Evolutionary conservation across 345 rosid species (phyloP), one percentile per base, ranked within the genome.

Genomic region (Noccaea caerulescens): DNA sequence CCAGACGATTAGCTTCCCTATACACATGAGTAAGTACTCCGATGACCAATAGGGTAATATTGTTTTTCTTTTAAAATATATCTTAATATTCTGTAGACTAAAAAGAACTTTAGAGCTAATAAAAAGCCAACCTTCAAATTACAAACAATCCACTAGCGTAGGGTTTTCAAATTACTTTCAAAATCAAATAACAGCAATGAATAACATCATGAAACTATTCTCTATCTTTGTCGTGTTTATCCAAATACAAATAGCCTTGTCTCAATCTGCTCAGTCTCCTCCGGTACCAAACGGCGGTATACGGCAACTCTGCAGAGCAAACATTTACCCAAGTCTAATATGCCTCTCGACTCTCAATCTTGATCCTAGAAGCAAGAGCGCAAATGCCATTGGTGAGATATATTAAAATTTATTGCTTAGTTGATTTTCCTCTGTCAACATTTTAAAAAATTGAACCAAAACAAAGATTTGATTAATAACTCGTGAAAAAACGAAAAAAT

Each of bases 321-420:
- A 44, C 57, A 5, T 2, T 18, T 8, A 56, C 7, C 73, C 34
- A 33, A 20, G 12, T 3, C 57, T 57, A n/a, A n/a, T n/a, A 10
- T 69, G 73, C 46, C 5, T 7, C 36, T 69, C 72, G 2, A 56
- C 64, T 20, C 72, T 68, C 64, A 32, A 7, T 56, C 63, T 3
- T 18, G 72, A 68, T 33, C 56, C 45, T 44, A 33, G 36, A 44
- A 57, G 45, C 60, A 38, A 55, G 14, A 7, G 8, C 50, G 43
- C 69, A 53, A 0, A 16, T 18, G 5, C 4, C 16, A 33, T 13
- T 23, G 68, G 42, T 71, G 20, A 58, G 10, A 57, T 27, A 57
- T 27, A 9, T 0, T 34, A 7, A 23, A 4, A 3, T 7, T 36
- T 36, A 7, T 55, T 41, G 7, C 18, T 55, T 44, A 11, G 7